phyloP scores from a whole-genome alignment of 805 yeast species.

The Starmera dryadoides region DNA sequence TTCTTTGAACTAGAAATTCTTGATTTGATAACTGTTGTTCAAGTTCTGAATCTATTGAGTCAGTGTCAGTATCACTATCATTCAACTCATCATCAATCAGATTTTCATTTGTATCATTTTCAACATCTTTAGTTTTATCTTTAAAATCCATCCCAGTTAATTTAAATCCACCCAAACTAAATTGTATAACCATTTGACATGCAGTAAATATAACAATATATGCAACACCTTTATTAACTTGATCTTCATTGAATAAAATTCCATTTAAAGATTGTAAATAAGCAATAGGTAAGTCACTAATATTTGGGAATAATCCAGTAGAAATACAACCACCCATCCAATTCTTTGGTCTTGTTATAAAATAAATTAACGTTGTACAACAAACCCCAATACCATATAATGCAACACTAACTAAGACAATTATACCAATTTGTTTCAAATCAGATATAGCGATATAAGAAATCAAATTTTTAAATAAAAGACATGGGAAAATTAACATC shows the following conservation, averaged over 20 bases:
- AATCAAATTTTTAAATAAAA: constrained; percentile 54
- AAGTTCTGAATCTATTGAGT: neutral
- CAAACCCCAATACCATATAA: constrained; percentile 42
- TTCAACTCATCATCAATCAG: constrained; percentile 1
- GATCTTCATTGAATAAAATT: constrained; percentile 48
- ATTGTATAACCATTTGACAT: constrained; percentile 51
- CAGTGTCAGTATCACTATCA: neutral
- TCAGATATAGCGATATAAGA: constrained; percentile 50
- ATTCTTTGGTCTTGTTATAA: constrained; percentile 37
- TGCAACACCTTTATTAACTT: constrained; percentile 74
- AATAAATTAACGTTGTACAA: constrained; percentile 30
- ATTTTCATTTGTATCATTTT: neutral
- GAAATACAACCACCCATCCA: constrained; percentile 67
- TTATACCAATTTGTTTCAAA: constrained; percentile 57
- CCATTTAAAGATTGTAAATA: constrained; percentile 62
- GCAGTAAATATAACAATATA: constrained; percentile 74
- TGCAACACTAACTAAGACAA: constrained; percentile 40
- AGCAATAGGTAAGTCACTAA: constrained; percentile 73
- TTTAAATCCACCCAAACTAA: constrained; percentile 70
- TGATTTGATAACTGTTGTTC: neutral
- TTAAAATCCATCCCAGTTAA: constrained; percentile 65
- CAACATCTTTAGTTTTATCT: constrained; percentile 18
- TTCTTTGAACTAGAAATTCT: neutral
- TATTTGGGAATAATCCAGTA: constrained; percentile 69
- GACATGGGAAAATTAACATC: constrained; percentile 52